These are phyloP conservation scores for Mariannaea elegans DNA, from an alignment of 2,329 filamentous ascomycete species.

Conservation along the genomic window DNA sequence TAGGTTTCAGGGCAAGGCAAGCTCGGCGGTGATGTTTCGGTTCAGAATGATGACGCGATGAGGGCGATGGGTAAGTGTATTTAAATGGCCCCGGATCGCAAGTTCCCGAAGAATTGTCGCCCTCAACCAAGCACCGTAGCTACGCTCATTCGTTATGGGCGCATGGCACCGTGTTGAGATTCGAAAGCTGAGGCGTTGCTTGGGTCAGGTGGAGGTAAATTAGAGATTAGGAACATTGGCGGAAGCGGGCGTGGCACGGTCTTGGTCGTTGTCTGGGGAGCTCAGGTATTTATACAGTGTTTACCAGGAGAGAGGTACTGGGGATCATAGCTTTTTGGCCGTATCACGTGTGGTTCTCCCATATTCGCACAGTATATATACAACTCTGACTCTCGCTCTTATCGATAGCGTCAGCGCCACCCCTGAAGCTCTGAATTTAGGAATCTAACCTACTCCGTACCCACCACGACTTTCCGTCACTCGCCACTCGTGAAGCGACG, in stretches of 20 bases:
- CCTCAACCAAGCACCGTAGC: constrained; percentile 28
- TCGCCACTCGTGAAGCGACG: constrained; percentile 13
- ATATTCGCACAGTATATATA: constrained; percentile 5
- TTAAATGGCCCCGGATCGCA: constrained; percentile 1
- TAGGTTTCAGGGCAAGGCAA: background rate
- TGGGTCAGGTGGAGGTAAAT: constrained; percentile 36
- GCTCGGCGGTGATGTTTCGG: constrained; percentile 10
- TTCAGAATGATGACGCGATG: background rate
- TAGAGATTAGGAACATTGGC: constrained; percentile 35
- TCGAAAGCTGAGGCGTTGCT: constrained; percentile 29
- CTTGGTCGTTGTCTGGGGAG: background rate
- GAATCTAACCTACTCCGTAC: constrained; percentile 21
- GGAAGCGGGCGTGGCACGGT: constrained; percentile 15
- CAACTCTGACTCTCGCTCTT: constrained; percentile 11
- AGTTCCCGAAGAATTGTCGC: constrained; percentile 17
- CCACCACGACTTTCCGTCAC: constrained; percentile 16
- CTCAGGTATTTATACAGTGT: constrained; percentile 31
- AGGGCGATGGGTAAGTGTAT: constrained; percentile 2
- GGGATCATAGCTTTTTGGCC: too few relatives aligned
- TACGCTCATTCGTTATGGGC: constrained; percentile 30
- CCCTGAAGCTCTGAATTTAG: constrained; percentile 26
- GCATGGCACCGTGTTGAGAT: constrained; percentile 37
- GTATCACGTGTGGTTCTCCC: background rate
- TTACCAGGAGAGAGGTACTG: too few relatives aligned
- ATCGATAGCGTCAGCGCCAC: constrained; percentile 32